Base-by-base conservation (phyloP, 1,284 basidiomycete species). In the Pseudozyma sp. region DNA sequence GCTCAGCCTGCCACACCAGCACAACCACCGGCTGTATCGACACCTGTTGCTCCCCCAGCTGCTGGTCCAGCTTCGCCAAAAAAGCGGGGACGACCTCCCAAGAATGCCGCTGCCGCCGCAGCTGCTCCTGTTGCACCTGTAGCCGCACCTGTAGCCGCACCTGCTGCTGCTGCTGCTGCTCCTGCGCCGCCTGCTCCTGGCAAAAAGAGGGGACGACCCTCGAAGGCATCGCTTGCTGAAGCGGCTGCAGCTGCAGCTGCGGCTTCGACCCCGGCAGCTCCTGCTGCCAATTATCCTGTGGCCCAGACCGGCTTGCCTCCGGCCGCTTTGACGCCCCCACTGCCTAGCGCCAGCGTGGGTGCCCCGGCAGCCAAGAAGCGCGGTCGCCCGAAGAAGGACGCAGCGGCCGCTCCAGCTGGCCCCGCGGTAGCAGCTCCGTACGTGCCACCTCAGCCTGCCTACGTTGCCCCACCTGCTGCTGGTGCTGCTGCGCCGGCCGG, bases 201-300 rank as follows among this genome's bases (percentile, higher is more conserved):
- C 34, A 66, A 56, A 50, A 70, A 70, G 68, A 52, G 68, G 7
- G 68, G 68, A 5, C 68, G 68, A 14, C 68, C 68, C n/a, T 64
- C 61, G 3, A 69, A 69, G 33, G 61, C 62, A n/a, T 60, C 68
- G 7, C 34, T 64, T 2, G 52, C 47, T 42, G 57, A 44, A 24
- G 65, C 57, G n/a, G 49, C 57, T 29, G 51, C 54, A 6, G 55
- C 55, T 6, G 54, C 51, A 8, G 29, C 45, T 11, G 51, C 54
- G 19, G 30, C 47, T 39, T 31, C 54, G 50, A 24, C 42, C 34
- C 40, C 49, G 35, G 39, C 44, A 33, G 19, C 37, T 42, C 30
- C 54, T 55, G 17, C 49, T 42, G 43, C 19, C 42, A 19, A 35
- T 35, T 33, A 44, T 16, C 31, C 40, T 24, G 7, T 19, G 5